A percentile compares a stretch with the other conserved stretches of the same genome.
Evolutionary conservation across 805 yeast species (phyloP).

Genomic region (Jamesozyma rosinii): DNA sequence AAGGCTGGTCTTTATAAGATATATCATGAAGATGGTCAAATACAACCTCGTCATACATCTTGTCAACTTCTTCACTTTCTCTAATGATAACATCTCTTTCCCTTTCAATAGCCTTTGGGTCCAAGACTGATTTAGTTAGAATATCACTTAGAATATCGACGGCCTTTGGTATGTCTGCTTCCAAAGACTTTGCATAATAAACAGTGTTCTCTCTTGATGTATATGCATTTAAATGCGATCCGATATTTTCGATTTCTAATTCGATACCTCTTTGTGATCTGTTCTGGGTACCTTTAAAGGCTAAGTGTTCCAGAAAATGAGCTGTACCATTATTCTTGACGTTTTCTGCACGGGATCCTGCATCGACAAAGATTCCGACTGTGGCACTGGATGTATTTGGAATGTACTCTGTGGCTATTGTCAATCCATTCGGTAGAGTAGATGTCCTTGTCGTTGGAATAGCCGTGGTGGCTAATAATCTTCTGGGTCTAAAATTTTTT

Average conservation of each 20-base stretch:
- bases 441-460: slow-evolving; percentile 41
- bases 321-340: slow-evolving; percentile 86
- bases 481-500: not conserved
- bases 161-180: slow-evolving; percentile 71
- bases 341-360: slow-evolving; percentile 95
- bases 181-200: slow-evolving; percentile 82
- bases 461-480: slow-evolving; percentile 1
- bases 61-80: slow-evolving; percentile 95
- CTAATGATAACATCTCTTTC: slow-evolving; percentile 94
- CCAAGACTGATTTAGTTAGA: slow-evolving; percentile 75
- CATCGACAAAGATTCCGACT: slow-evolving; percentile 97
- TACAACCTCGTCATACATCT: slow-evolving; percentile 96
- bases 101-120: slow-evolving; percentile 77
- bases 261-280: slow-evolving; percentile 79
- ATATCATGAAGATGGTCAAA: slow-evolving; percentile 94
- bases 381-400: slow-evolving; percentile 92
- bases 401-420: slow-evolving; percentile 82
- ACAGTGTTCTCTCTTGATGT: slow-evolving; percentile 97
- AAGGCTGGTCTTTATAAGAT: slow-evolving; percentile 80
- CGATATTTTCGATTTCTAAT: slow-evolving; percentile 89
- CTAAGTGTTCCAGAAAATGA: slow-evolving; percentile 91
- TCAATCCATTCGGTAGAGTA: slow-evolving; percentile 78
- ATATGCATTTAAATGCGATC: slow-evolving; percentile 96
- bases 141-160: slow-evolving; percentile 86
- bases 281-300: slow-evolving; percentile 84